Evolutionary conservation across 805 yeast species (phyloP), one percentile per base, ranked within the genome.

Genomic region (Isabelozyma pseudorhagii): DNA sequence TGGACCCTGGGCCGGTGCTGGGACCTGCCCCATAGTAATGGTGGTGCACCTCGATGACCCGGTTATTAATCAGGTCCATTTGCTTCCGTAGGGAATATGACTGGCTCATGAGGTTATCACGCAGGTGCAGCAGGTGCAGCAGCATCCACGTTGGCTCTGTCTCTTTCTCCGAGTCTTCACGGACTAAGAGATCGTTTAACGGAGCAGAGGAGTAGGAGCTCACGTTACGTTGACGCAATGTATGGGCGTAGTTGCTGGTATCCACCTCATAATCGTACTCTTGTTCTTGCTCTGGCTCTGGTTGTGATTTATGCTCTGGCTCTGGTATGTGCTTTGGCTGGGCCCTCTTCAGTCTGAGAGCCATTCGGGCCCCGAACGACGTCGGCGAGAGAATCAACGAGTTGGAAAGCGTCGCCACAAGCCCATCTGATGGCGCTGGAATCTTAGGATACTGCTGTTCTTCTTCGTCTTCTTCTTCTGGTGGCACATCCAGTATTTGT

Each of bases 361-460:
- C 79, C 46, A 64, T 60, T 46, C 66, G 62, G 5, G 77, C 78
- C 0, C 79, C 79, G 17, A 74, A 51, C n/a, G 56, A 56, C 3
- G 79, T 74, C 3, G 78, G 79, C 42, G 70, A 69, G 9, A 68
- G 54, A 8, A 67, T 54, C 8, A 53, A 50, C 8, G 59, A 31
- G 36, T 31, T 31, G 36, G 36, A 31, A 13, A 31, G 36, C 7
- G 36, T 31, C 36, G n/a, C n/a, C 36, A 31, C 36, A 13, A 31
- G 36, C 36, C 36, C 36, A 31, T 31, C 36, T 4, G n/a, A 10
- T 31, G 36, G 36, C 8, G n/a, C n/a, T 31, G 10, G 48, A 10
- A 15, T 15, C 17, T 15, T 15, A 15, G 17, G 17, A 15, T 15
- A 15, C 17, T 46, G 50, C 21, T 21, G 38, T 17, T 10, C 17